These are phyloP conservation scores for Colletotrichum zoysiae DNA, from an alignment of 2,329 filamentous ascomycete species.

Conservation along the genomic window DNA sequence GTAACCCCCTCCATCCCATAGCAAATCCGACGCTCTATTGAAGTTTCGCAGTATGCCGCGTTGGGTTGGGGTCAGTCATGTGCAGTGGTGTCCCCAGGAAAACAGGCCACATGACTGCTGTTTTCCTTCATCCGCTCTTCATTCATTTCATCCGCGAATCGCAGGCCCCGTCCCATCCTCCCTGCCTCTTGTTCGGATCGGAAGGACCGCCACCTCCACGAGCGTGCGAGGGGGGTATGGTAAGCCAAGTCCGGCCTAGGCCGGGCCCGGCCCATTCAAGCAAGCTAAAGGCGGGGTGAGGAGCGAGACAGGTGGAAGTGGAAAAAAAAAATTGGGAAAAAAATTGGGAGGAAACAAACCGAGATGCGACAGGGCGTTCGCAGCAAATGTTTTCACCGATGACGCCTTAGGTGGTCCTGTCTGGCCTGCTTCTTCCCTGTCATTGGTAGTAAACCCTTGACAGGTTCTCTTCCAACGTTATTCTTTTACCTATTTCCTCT, in stretches of 20 bases:
- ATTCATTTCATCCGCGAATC: constrained; percentile 15
- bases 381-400: constrained; percentile 17
- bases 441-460: constrained; percentile 4
- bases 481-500: neutral
- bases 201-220: constrained; percentile 4
- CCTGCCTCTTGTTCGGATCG: constrained; percentile 18
- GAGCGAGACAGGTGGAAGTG: neutral
- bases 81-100: constrained; percentile 24
- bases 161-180: constrained; percentile 10
- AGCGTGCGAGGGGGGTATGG: constrained; percentile 2
- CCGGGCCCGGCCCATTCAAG: neutral
- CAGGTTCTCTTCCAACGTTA: constrained; percentile 10
- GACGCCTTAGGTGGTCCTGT: constrained; percentile 17
- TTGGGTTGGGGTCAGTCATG: neutral
- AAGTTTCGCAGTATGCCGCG: constrained; percentile 7
- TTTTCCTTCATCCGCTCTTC: constrained; percentile 28
- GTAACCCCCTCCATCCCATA: neutral
- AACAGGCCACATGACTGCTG: constrained; percentile 29
- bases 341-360: neutral
- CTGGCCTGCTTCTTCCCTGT: constrained; percentile 1
- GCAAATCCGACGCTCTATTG: constrained; percentile 4
- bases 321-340: neutral
- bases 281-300: constrained; percentile 8
- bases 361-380: constrained; percentile 3
- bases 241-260: neutral